phyloP scores from a whole-genome alignment of 2,329 filamentous ascomycete genomes.

The Apiospora aurea region DNA sequence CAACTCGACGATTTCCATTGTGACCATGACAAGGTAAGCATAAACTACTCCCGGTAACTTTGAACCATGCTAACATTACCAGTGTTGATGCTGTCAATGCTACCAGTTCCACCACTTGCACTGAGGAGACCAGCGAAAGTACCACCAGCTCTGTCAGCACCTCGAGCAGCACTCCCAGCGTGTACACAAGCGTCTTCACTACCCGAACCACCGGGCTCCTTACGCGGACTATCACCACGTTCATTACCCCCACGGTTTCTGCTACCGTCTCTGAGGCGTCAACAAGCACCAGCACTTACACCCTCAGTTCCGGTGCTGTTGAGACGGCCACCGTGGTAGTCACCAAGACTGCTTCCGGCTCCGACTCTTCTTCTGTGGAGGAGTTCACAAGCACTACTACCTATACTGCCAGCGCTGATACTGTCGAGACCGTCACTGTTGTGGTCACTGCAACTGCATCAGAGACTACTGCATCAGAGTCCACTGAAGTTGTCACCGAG shows the following conservation, averaged over 20 bases:
- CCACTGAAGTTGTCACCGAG: background rate
- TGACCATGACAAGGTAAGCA: background rate
- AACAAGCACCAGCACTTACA: background rate
- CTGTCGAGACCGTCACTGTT: slow-evolving; percentile 17
- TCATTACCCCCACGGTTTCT: background rate
- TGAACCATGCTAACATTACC: background rate
- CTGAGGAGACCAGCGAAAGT: background rate
- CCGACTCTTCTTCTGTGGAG: background rate
- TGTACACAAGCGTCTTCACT: background rate
- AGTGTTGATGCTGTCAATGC: slow-evolving; percentile 10
- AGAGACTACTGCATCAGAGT: background rate
- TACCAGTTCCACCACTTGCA: background rate
- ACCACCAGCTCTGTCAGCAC: background rate
- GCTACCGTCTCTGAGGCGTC: background rate
- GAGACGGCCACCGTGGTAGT: background rate
- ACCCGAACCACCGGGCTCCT: background rate
- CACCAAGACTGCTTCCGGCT: background rate
- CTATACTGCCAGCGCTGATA: background rate
- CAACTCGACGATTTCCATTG: slow-evolving; percentile 8
- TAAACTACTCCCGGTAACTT: no score
- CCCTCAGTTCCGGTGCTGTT: background rate
- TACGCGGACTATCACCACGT: slow-evolving; percentile 12
- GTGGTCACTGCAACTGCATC: background rate
- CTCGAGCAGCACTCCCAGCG: background rate
- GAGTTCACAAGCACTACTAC: background rate